Conservation (phyloP, 73 alveolate genomes). For the Breviolum minutum region DNA sequence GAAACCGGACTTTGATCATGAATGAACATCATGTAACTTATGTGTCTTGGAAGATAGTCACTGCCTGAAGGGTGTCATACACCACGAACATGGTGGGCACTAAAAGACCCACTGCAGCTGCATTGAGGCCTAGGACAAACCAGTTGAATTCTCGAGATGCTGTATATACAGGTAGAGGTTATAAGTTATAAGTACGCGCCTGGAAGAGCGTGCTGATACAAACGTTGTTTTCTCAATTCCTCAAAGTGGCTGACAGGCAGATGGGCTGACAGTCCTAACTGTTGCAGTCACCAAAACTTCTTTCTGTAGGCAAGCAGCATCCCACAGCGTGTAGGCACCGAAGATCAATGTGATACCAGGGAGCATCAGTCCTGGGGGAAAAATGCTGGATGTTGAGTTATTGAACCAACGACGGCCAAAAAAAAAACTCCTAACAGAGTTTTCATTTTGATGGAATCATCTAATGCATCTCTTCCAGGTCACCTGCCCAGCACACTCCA, state of each 20-base stretch:
- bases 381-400: neutral
- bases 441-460: neutral
- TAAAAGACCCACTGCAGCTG: conserved; percentile 93
- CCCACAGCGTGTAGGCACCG: conserved; percentile 91
- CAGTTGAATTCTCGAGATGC: neutral
- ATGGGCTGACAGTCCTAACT: no score
- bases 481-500: conserved; percentile 83
- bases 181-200: neutral
- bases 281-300: neutral
- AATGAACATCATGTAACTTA: neutral
- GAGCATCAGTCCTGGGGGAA: conserved; percentile 45
- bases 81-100: conserved; percentile 93
- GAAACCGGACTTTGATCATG: neutral
- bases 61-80: conserved; percentile 87
- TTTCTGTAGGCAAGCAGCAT: neutral
- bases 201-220: conserved; percentile 81
- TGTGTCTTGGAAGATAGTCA: neutral
- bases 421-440: neutral
- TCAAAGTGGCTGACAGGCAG: neutral
- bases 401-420: neutral
- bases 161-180: neutral
- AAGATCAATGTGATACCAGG: conserved; percentile 75
- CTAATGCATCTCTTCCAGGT: neutral
- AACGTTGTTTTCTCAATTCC: conserved; percentile 64
- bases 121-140: conserved; percentile 61